Base-by-base conservation (phyloP, 78 protist species). In the Dictyostelium brefeldianum region DNA sequence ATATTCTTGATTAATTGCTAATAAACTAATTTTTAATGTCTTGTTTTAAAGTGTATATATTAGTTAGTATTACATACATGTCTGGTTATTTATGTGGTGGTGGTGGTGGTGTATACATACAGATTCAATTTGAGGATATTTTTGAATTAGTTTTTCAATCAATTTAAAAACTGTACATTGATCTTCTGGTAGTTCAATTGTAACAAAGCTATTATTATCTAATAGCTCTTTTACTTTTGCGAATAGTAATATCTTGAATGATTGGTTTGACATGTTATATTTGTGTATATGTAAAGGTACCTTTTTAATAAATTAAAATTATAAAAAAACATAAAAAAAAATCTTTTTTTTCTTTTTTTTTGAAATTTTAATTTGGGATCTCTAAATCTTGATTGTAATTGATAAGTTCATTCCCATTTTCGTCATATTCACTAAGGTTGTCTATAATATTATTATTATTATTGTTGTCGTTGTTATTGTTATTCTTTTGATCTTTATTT, bases 221-320 rank as follows among this genome's bases (percentile, higher is more conserved):
- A 75, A 9, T 1, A 75, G n/a, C 27, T 75, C 81, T 29, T 75
- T 75, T 27, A 50, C n/a, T 18, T 75, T 75, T 43, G 81, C 81
- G 27, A 75, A 75, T 27, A 75, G 27, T 75, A 75, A 75, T 5
- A 25, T 17, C 50, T 75, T 48, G 14, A 75, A 18, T 36, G 43
- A 36, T 75, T 22, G 9, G 17, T 43, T 48, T 31, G 27, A 14
- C 81, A 75, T 36, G 43, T 36, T 36, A 2, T 36, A 2, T 36
- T 36, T 36, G 43, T 36, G 43, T 36, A 2, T 36, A 1, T 2
- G 43, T 36, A 36, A 3, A 2, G 1, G 43, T 36, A 36, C 46
- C 27, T 43, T 46, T 18, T 20, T 8, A 43, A 17, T 17, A 6
- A 25, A 70, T 17, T 41, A 70, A 71, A 71, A 43, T 41, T 36